Conservation (phyloP, 192 early-diverging fungal species). For the Coemansia sp. region DNA sequence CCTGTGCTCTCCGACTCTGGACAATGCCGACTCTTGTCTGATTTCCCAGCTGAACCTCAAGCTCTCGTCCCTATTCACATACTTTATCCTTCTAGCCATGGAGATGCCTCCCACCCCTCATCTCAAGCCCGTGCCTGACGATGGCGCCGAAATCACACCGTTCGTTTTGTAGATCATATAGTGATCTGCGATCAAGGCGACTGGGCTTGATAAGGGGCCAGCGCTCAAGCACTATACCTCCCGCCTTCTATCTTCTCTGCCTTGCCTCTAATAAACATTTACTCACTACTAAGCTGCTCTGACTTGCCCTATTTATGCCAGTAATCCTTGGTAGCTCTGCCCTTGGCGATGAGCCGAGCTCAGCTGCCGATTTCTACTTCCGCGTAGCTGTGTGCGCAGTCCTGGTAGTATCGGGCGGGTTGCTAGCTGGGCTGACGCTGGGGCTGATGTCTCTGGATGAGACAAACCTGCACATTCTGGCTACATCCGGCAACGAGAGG, state of each 20-base stretch:
- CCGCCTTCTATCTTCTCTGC: not conserved
- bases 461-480: conserved; percentile 76
- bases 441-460: conserved; percentile 82
- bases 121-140: conserved; percentile 16
- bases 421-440: conserved; percentile 72
- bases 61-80: conserved; percentile 26
- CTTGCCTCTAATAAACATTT: not conserved
- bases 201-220: not conserved
- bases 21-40: not conserved
- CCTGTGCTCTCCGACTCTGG: not conserved
- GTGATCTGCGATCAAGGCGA: not conserved
- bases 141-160: conserved; percentile 16
- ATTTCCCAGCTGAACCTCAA: not conserved
- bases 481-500: conserved; percentile 65
- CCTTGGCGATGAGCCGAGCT: not conserved
- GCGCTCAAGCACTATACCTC: not conserved
- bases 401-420: conserved; percentile 71
- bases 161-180: conserved; percentile 7
- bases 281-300: not conserved
- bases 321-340: not conserved
- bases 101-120: conserved; percentile 16
- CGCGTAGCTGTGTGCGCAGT: conserved; percentile 54
- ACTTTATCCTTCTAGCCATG: conserved; percentile 52
- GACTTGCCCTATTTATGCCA: not conserved
- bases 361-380: conserved; percentile 44